Evolutionary conservation across 2,329 filamentous ascomycete genomes (phyloP), one percentile per base, ranked within the genome.

Genomic region (Nothopassalora personata): DNA sequence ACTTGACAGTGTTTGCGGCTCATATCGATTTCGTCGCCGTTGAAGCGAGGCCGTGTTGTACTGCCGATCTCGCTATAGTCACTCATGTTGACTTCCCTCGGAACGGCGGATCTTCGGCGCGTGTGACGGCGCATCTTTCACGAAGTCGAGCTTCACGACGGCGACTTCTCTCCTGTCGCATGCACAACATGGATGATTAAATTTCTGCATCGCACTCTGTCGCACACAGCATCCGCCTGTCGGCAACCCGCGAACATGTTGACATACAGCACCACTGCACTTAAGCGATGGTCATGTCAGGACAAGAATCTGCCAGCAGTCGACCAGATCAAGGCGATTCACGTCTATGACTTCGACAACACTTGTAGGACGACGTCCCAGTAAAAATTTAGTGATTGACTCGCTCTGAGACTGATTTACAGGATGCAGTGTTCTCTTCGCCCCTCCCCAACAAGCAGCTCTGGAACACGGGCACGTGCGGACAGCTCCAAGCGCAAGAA

Each of bases 291-390:
- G 92, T 96, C 90, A 45, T 85, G 91, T 66, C 78, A 87, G 61
- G 85, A 86, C 70, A 87, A 85, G 70, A 82, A 87, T 61, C 79
- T 94, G 34, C 90, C 91, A 68, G 83, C 84, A 33, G 80, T 86
- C 10, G 80, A 88, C 46, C 80, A 84, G 57, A 87, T 97, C 75
- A 90, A 85, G 72, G 78, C 85, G 8, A 85, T 99, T 54, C 93
- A 97, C 72, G 83, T 99, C 66, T 97, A 97, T 77, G 94, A 99
- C 74, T 99, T 97, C 74, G 94, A 99, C 76, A 97, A 99, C 71
- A 97, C 93, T 39, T 78, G 90, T 93, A 79, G 73, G 87, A 34
- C 63, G 55, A 30, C 34, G 36, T 23, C 23, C n/a, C 48, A 27
- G 18, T 39, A 28, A 46, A 8, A 1, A 54, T 43, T 19, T 13